These are phyloP conservation scores for Suillus subaureus DNA, from an alignment of 768 basidiomycete species.

Conservation along the genomic window DNA sequence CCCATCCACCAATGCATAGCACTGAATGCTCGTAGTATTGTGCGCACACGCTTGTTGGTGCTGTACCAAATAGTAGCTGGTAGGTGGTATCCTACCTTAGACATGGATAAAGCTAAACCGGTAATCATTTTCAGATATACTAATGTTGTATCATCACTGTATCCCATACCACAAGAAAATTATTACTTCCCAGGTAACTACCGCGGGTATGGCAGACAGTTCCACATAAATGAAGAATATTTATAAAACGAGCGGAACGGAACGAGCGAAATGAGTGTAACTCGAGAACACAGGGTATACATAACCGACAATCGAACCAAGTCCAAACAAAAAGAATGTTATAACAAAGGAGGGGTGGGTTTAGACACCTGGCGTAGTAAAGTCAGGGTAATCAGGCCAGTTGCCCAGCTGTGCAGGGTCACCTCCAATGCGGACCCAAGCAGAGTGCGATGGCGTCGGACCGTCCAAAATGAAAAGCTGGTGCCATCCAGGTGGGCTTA, in stretches of 20 bases:
- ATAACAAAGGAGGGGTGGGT: background rate
- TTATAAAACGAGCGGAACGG: background rate
- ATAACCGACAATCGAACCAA: background rate
- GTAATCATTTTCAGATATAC: too few relatives aligned
- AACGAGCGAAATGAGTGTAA: background rate
- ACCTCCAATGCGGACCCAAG: constrained; percentile 78
- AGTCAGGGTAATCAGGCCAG: constrained; percentile 74
- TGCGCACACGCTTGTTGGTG: too few relatives aligned
- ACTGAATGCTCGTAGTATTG: too few relatives aligned
- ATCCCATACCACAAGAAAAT: too few relatives aligned
- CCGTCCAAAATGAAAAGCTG: constrained; percentile 79
- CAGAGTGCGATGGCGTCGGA: constrained; percentile 73
- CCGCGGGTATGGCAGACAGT: background rate
- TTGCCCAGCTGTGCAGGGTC: constrained; percentile 71
- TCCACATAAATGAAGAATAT: background rate
- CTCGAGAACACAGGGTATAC: background rate
- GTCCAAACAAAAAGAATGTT: background rate
- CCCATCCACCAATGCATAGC: too few relatives aligned
- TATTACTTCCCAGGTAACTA: background rate
- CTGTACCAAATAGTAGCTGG: too few relatives aligned
- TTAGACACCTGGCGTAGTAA: constrained; percentile 64
- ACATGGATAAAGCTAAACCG: too few relatives aligned
- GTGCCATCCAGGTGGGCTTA: constrained; percentile 78
- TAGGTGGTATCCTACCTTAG: too few relatives aligned
- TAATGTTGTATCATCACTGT: too few relatives aligned